A percentile compares a stretch with the other conserved stretches of the same genome.
These are phyloP conservation scores for Aureobasidium sp. DNA, from an alignment of 2,329 filamentous ascomycete species.

Conservation along the genomic window DNA sequence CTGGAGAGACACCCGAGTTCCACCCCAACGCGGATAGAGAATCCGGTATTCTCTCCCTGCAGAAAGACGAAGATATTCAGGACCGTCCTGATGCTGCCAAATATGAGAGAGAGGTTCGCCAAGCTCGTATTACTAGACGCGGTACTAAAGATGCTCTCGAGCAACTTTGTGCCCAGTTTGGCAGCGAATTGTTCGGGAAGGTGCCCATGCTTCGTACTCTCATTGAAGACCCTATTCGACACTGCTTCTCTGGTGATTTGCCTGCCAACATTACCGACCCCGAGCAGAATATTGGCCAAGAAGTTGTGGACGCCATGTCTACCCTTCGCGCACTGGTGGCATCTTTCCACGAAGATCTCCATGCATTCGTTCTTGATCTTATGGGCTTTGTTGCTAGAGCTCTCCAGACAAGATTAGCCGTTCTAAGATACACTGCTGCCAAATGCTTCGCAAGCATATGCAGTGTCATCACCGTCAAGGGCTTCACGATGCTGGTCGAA, in stretches of 20 bases:
- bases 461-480: constrained; percentile 89
- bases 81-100: constrained; percentile 87
- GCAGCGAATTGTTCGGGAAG: constrained; percentile 66
- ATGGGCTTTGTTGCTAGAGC: constrained; percentile 82
- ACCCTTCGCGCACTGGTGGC: constrained; percentile 87
- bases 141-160: constrained; percentile 93
- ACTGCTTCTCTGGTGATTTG: constrained; percentile 61
- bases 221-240: constrained; percentile 72
- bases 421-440: constrained; percentile 92
- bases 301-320: constrained; percentile 89
- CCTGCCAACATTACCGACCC: constrained; percentile 67
- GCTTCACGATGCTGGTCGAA: constrained; percentile 93
- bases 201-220: constrained; percentile 74
- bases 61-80: constrained; percentile 92
- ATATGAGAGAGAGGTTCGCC: constrained; percentile 82
- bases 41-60: constrained; percentile 79
- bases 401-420: constrained; percentile 78
- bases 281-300: constrained; percentile 72
- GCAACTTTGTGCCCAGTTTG: constrained; percentile 74
- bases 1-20: constrained; percentile 95
- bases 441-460: constrained; percentile 97
- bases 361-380: constrained; percentile 73
- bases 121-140: constrained; percentile 80
- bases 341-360: constrained; percentile 69
- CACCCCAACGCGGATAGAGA: constrained; percentile 71